phyloP scores from a whole-genome alignment of 805 yeast species.

The Ogataea kodamae region DNA sequence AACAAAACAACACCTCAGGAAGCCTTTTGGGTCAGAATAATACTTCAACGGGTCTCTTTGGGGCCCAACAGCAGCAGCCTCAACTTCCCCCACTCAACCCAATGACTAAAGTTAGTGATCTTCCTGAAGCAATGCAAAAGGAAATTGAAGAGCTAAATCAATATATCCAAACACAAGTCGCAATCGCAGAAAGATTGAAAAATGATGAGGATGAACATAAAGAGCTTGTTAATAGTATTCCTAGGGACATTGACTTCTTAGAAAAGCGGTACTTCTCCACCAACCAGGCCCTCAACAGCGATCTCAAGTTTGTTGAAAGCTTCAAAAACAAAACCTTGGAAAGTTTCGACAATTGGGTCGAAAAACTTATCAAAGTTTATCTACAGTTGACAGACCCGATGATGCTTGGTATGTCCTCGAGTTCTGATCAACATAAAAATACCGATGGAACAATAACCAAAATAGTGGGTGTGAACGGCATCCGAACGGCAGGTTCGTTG shows the following conservation, averaged over 20 bases:
- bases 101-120: conserved; percentile 70
- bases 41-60: conserved; percentile 22
- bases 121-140: conserved; percentile 65
- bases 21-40: no score
- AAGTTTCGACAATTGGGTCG: conserved; percentile 37
- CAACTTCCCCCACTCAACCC: conserved; percentile 56
- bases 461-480: conserved; percentile 33
- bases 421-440: conserved; percentile 21
- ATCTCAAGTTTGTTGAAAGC: conserved; percentile 42
- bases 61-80: conserved; percentile 31
- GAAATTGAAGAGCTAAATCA: conserved; percentile 69
- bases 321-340: conserved; percentile 40
- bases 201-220: conserved; percentile 60
- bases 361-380: conserved; percentile 35
- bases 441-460: conserved; percentile 23
- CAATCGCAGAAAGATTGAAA: conserved; percentile 64
- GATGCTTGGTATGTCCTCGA: conserved; percentile 20
- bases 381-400: conserved; percentile 36
- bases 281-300: conserved; percentile 57
- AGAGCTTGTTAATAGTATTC: conserved; percentile 63
- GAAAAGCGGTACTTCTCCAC: conserved; percentile 59
- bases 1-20: conserved; percentile 11
- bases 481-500: conserved; percentile 20
- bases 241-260: conserved; percentile 65
- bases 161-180: conserved; percentile 70